Percentiles rank a stretch among this genome's conserved stretches.
Evolutionary conservation across 1,139 yeast species (phyloP).

Genomic region (Taiozyma sp.): DNA sequence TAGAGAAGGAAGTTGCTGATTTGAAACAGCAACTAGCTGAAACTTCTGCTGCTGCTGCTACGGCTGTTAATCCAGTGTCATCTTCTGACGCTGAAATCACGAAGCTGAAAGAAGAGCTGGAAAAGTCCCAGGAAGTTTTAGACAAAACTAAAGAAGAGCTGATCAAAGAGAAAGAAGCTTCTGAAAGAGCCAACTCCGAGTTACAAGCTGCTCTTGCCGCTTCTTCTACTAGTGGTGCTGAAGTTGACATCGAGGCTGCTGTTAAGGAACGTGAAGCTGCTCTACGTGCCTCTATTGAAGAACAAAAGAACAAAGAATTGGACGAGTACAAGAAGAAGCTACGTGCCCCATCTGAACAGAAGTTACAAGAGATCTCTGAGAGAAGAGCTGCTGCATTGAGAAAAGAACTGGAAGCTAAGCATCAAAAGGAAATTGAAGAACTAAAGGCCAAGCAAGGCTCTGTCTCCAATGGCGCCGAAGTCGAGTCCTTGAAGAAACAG

Average conservation of each 20-base stretch:
- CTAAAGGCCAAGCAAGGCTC: conserved; percentile 12
- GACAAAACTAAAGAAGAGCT: conserved; percentile 5
- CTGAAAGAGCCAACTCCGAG: conserved; percentile 1
- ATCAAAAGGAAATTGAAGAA: conserved; percentile 12
- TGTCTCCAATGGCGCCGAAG: neutral
- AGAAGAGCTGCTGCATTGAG: conserved; percentile 15
- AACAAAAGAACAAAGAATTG: conserved; percentile 24
- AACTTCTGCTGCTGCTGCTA: conserved; percentile 6
- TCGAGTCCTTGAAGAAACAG: conserved; percentile 16
- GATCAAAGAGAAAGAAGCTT: conserved; percentile 2
- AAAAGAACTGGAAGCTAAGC: conserved; percentile 25
- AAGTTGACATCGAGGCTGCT: conserved; percentile 5
- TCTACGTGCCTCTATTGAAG: conserved; percentile 26
- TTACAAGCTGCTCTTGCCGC: neutral
- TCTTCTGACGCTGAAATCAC: conserved; percentile 16
- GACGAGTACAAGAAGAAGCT: conserved; percentile 28
- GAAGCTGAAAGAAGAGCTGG: conserved; percentile 19
- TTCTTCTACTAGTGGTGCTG: neutral
- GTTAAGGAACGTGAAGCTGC: conserved; percentile 21
- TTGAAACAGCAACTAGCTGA: conserved; percentile 20
- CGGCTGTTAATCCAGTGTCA: conserved; percentile 9
- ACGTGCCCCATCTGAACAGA: conserved; percentile 22
- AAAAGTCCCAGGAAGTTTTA: conserved; percentile 4
- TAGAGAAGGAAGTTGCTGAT: conserved; percentile 17
- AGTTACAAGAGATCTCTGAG: conserved; percentile 23